Evolutionary conservation across 257 asterid genomes (phyloP).

Genomic region (Galeopsis tetrahit): DNA sequence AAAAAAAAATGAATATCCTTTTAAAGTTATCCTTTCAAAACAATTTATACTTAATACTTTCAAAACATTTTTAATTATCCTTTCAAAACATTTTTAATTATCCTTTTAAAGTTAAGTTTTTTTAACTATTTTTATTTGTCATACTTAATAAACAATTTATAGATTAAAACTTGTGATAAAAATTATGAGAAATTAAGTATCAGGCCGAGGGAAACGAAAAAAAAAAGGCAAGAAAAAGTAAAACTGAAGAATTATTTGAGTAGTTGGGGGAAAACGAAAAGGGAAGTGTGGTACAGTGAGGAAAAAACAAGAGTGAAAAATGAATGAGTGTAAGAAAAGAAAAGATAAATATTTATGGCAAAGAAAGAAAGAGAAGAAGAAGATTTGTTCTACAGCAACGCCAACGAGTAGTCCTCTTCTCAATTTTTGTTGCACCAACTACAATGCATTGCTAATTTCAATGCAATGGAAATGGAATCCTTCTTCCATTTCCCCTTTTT

Average conservation of each 20-base stretch:
- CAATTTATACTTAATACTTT: too few relatives aligned
- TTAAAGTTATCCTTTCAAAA: too few relatives aligned
- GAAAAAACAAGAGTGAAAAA: conserved; percentile 30
- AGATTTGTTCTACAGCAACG: conserved; percentile 54
- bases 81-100: too few relatives aligned
- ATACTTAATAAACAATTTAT: too few relatives aligned
- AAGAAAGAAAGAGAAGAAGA: conserved; percentile 28
- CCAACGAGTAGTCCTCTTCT: conserved; percentile 42
- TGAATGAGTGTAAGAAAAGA: conserved; percentile 36
- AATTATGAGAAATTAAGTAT: too few relatives aligned
- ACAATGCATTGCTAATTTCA: conserved; percentile 51
- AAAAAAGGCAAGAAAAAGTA: conserved; percentile 35
- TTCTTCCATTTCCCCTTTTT: conserved; percentile 28
- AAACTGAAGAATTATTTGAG: conserved; percentile 22
- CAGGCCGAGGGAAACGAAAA: too few relatives aligned
- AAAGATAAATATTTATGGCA: conserved; percentile 35
- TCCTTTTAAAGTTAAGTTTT: too few relatives aligned
- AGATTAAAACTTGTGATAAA: too few relatives aligned
- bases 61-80: too few relatives aligned
- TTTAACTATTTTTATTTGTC: too few relatives aligned
- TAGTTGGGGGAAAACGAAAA: conserved; percentile 59
- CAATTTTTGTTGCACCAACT: conserved; percentile 41
- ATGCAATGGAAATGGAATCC: conserved; percentile 53
- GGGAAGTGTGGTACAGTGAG: conserved; percentile 36
- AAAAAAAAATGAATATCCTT: too few relatives aligned